These are phyloP conservation scores for Umbellularia californica DNA, from an alignment of 164 flowering plant species.

Conservation along the genomic window DNA sequence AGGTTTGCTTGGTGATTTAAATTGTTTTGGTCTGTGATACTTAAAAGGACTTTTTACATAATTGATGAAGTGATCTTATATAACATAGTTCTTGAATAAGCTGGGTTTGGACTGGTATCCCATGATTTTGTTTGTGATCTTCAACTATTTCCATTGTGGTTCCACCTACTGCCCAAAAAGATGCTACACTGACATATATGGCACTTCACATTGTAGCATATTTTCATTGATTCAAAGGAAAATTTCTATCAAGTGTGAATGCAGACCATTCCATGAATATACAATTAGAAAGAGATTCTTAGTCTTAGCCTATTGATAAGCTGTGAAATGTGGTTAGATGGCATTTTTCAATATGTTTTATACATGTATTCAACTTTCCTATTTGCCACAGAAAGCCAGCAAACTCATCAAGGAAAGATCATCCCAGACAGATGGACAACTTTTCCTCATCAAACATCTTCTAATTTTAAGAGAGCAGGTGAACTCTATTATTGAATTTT, in stretches of 20 bases:
- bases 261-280: too few species aligned
- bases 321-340: neutral
- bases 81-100: neutral
- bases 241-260: too few species aligned
- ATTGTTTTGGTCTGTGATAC: neutral
- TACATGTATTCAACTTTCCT: neutral
- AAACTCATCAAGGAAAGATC: slow-evolving; percentile 73
- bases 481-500: neutral
- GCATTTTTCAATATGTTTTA: neutral
- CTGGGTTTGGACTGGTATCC: neutral
- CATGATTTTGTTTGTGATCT: neutral
- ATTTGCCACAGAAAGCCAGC: slow-evolving; percentile 75
- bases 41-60: neutral
- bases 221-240: too few species aligned
- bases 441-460: slow-evolving; percentile 88
- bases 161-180: neutral
- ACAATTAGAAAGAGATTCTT: too few species aligned
- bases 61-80: neutral
- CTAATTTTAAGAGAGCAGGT: slow-evolving; percentile 96
- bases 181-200: too few species aligned
- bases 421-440: slow-evolving; percentile 90
- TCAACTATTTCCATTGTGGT: neutral
- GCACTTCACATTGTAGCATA: too few species aligned
- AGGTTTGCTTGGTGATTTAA: slow-evolving; percentile 47
- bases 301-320: neutral